Conservation (phyloP, 1,284 basidiomycete genomes). For the Trichosporon asahii region DNA sequence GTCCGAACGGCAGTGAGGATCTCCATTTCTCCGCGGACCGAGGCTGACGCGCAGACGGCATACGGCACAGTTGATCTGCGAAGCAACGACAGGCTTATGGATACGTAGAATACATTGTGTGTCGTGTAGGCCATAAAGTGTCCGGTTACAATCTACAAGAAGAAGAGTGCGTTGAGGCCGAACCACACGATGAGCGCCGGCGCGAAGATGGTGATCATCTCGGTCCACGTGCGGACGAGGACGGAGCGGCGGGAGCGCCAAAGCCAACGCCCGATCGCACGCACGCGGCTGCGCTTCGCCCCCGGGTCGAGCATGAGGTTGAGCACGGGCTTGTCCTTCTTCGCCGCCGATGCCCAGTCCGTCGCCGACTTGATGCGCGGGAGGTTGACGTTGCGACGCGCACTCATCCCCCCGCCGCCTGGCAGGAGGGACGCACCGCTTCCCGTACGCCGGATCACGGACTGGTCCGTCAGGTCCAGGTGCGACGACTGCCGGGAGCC, state of each 20-base stretch:
- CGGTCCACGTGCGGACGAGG: slow-evolving; percentile 37
- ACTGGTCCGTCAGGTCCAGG: slow-evolving; percentile 16
- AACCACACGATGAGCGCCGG: slow-evolving; percentile 47
- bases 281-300: not conserved
- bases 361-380: slow-evolving; percentile 35
- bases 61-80: no score
- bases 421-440: slow-evolving; percentile 1
- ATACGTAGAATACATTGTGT: not conserved
- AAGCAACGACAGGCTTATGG: not conserved
- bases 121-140: not conserved
- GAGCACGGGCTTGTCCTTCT: slow-evolving; percentile 44
- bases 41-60: no score
- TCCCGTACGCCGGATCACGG: not conserved
- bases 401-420: slow-evolving; percentile 13
- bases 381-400: slow-evolving; percentile 28
- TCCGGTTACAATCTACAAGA: not conserved
- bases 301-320: slow-evolving; percentile 31
- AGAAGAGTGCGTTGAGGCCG: slow-evolving; percentile 38
- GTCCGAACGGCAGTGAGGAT: no score
- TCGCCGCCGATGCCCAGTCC: slow-evolving; percentile 44
- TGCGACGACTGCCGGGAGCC: slow-evolving; percentile 38
- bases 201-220: slow-evolving; percentile 39
- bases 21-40: no score
- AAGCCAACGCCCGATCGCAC: slow-evolving; percentile 28
- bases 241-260: slow-evolving; percentile 47